A percentile compares a stretch with the other conserved stretches of the same genome.
These are phyloP conservation scores for Lepidium sativum DNA, from an alignment of 345 rosid genomes.

Conservation along the genomic window DNA sequence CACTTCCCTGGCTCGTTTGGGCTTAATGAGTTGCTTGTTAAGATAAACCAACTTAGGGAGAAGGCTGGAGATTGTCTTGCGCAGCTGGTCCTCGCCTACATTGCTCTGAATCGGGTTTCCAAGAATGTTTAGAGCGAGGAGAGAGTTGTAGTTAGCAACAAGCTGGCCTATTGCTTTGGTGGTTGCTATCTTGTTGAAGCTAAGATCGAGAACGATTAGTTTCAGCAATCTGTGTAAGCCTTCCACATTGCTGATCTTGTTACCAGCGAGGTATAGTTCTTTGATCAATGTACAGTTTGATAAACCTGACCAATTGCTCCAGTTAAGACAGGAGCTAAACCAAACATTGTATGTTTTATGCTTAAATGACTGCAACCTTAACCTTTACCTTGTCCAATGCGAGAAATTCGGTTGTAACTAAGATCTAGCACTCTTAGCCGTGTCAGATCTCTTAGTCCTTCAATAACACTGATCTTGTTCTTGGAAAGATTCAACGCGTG, in stretches of 20 bases:
- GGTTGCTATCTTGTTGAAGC: conserved; percentile 94
- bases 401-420: conserved; percentile 83
- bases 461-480: conserved; percentile 71
- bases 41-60: conserved; percentile 73
- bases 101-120: conserved; percentile 85
- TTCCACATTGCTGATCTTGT: conserved; percentile 79
- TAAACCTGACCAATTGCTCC: conserved; percentile 38
- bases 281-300: conserved; percentile 77
- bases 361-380: not conserved
- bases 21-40: conserved; percentile 78
- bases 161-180: conserved; percentile 82
- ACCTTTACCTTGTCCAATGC: conserved; percentile 81
- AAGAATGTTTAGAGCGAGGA: conserved; percentile 65
- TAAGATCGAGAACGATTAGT: conserved; percentile 72
- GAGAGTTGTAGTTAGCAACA: conserved; percentile 75
- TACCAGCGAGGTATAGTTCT: conserved; percentile 85
- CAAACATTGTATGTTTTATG: not conserved
- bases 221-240: conserved; percentile 88
- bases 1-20: conserved; percentile 61
- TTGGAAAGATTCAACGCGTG: conserved; percentile 68
- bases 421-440: conserved; percentile 73
- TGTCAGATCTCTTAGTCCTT: conserved; percentile 79
- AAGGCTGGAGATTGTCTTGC: conserved; percentile 60
- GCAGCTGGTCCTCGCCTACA: conserved; percentile 69
- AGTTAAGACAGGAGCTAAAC: not conserved